Percentiles rank a stretch among this genome's conserved stretches.
phyloP scores from a whole-genome alignment of 306 rosid genomes.

The Pachyrhizus erosus region DNA sequence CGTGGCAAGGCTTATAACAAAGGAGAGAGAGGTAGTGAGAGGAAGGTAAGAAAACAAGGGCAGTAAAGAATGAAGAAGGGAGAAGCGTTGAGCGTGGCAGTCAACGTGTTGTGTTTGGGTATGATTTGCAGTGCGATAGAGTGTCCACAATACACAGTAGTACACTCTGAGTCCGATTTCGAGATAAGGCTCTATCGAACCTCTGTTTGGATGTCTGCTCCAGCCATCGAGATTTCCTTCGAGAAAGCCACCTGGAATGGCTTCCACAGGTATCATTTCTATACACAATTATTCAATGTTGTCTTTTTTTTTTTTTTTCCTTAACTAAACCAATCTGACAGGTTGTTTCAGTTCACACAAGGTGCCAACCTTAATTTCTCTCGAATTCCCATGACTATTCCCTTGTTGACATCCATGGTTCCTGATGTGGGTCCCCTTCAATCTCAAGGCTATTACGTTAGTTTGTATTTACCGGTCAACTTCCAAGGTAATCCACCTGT shows the following conservation, averaged over 20 bases:
- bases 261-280: conserved; percentile 58
- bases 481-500: conserved; percentile 72
- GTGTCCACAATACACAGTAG: conserved; percentile 62
- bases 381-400: conserved; percentile 72
- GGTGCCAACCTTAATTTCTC: conserved; percentile 92
- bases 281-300: too few species aligned
- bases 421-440: conserved; percentile 69
- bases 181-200: conserved; percentile 70
- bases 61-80: conserved; percentile 33
- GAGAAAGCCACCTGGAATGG: conserved; percentile 68
- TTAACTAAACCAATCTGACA: conserved; percentile 39
- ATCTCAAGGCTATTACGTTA: conserved; percentile 69
- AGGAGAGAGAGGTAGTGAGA: background rate
- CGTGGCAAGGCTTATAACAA: too few species aligned
- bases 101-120: background rate
- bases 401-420: conserved; percentile 69
- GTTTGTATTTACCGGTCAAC: conserved; percentile 68
- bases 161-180: conserved; percentile 73
- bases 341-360: conserved; percentile 81
- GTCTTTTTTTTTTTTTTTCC: too few species aligned
- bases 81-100: background rate
- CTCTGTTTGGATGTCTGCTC: conserved; percentile 73
- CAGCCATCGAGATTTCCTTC: conserved; percentile 48
- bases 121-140: conserved; percentile 50
- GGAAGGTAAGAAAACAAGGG: background rate